Conservation (phyloP, 768 basidiomycete species). For the Mycena capillaripes region DNA sequence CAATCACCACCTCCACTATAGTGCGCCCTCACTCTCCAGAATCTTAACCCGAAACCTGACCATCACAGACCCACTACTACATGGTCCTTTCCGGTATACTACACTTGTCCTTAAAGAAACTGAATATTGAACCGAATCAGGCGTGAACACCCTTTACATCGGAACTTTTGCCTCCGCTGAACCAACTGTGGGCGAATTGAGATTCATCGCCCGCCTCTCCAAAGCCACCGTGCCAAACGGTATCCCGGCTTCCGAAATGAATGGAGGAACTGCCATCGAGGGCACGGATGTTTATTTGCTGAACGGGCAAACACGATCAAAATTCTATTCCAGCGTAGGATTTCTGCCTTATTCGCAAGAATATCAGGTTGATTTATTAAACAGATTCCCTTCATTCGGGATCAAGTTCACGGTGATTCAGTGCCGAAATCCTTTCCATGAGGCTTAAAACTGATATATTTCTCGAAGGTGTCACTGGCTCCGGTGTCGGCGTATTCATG, state of each 20-base stretch:
- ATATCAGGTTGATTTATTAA: neutral
- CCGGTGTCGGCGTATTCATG: constrained; percentile 60
- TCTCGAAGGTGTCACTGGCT: constrained; percentile 54
- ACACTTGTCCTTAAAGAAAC: neutral
- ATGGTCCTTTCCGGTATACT: constrained; percentile 52
- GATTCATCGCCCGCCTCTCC: constrained; percentile 62
- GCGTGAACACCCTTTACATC: constrained; percentile 60
- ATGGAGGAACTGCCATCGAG: constrained; percentile 60
- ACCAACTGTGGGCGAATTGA: constrained; percentile 61
- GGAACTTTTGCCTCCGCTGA: constrained; percentile 62
- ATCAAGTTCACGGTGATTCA: constrained; percentile 57
- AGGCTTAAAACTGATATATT: neutral
- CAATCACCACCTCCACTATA: constrained; percentile 60
- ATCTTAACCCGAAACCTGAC: neutral
- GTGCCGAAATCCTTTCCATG: neutral
- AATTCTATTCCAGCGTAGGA: constrained; percentile 62
- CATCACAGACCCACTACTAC: constrained; percentile 59
- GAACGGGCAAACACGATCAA: constrained; percentile 62
- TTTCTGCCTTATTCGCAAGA: neutral
- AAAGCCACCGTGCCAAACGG: constrained; percentile 58
- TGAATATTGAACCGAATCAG: neutral
- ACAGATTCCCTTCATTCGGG: constrained; percentile 63
- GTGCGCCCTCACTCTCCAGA: constrained; percentile 37
- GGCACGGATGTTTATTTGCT: constrained; percentile 61
- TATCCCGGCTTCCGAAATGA: constrained; percentile 52